These are phyloP conservation scores for Amauroascus niger DNA, from an alignment of 2,329 filamentous ascomycete genomes.

Conservation along the genomic window DNA sequence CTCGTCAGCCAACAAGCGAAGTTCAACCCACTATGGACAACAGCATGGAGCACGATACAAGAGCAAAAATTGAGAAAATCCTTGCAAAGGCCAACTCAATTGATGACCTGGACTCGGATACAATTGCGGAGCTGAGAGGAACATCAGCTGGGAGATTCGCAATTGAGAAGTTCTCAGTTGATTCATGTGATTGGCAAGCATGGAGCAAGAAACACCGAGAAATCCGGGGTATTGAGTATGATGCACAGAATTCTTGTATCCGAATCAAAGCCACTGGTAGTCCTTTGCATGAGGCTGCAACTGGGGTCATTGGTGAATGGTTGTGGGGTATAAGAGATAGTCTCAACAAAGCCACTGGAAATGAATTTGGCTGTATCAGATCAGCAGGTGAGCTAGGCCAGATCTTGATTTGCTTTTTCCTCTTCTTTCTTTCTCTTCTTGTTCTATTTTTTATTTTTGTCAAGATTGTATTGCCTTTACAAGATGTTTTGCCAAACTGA, in stretches of 20 bases:
- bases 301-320: conserved; percentile 10
- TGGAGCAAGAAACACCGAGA: conserved; percentile 12
- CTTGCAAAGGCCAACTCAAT: conserved; percentile 12
- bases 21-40: background rate
- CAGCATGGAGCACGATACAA: conserved; percentile 11
- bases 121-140: conserved; percentile 9
- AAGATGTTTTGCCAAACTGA: too few species aligned
- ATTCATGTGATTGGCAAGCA: conserved; percentile 11
- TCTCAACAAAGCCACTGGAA: conserved; percentile 7
- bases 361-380: conserved; percentile 9
- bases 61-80: conserved; percentile 10
- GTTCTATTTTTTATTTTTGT: background rate
- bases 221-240: conserved; percentile 11
- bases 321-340: background rate
- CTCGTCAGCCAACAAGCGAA: conserved; percentile 5
- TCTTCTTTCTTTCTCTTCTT: too few species aligned
- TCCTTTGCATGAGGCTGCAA: conserved; percentile 8
- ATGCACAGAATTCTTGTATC: conserved; percentile 8
- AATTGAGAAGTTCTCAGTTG: conserved; percentile 13
- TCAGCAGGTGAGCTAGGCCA: conserved; percentile 6
- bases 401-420: background rate
- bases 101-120: conserved; percentile 12
- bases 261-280: conserved; percentile 12
- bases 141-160: conserved; percentile 13
- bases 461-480: background rate